Evolutionary conservation across 805 yeast genomes (phyloP), one percentile per base, ranked within the genome.

Genomic region (Saccharomycodes ludwigii): DNA sequence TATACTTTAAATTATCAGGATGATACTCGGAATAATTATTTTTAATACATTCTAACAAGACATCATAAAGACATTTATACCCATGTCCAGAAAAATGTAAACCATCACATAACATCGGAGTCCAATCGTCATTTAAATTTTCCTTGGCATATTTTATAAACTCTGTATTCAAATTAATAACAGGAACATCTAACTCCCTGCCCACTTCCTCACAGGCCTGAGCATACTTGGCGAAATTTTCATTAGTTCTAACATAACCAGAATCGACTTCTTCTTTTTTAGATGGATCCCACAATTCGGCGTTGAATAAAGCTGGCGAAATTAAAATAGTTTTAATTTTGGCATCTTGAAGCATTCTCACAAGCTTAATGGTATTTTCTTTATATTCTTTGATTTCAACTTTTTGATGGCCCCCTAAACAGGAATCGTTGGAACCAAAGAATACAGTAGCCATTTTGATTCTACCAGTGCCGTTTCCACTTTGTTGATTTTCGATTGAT

Each of bases 401-500:
- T 15, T 56, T 54, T 40, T 68, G 73, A 4, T 48, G 44, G 4
- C 65, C 66, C 1, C 48, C 59, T 6, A 56, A 40, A 3, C 68
- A 63, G 0, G 78, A 64, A 50, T 85, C 96, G 47, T 85, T 85
- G 10, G 94, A 69, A 4, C 95, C 95, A 43, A 82, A 73, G 48
- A 79, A 84, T 2, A 84, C 56, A 8, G 74, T 70, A 36, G 73
- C 60, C 8, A 65, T 40, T 3, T 40, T 54, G 31, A 71, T 56
- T 36, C 53, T 48, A 1, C 5, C 27, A 21, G 27, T 28, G 23
- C 54, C 48, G 4, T 38, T 41, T 5, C 44, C 58, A 1, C 52
- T 59, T 29, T 68, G 54, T 38, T 74, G 81, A 4, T 52, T 44
- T 15, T 64, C 58, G n/a, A n/a, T n/a, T n/a, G n/a, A n/a, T 21